Conservation (phyloP, 805 yeast species). For the Hanseniaspora guilliermondii region DNA sequence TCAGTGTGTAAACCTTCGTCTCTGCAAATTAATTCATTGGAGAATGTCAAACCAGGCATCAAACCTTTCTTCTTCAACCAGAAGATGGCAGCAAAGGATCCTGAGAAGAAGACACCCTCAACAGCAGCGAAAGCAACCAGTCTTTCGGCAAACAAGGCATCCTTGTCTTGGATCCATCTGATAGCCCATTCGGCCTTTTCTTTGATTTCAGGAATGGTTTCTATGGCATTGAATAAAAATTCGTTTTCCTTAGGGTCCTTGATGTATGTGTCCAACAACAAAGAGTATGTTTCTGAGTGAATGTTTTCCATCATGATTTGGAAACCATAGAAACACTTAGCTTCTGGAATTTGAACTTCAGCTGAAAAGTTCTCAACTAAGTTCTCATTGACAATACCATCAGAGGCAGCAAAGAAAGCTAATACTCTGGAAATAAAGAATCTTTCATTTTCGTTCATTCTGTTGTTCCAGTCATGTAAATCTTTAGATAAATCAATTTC, state of each 20-base stretch:
- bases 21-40: slow-evolving; percentile 93
- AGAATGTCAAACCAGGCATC: slow-evolving; percentile 97
- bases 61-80: slow-evolving; percentile 98
- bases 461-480: slow-evolving; percentile 80
- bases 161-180: slow-evolving; percentile 85
- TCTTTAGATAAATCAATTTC: slow-evolving; percentile 94
- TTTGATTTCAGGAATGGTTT: slow-evolving; percentile 88
- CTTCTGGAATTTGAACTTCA: slow-evolving; percentile 94
- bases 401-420: slow-evolving; percentile 97
- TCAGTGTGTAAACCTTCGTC: slow-evolving; percentile 99
- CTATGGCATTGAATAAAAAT: slow-evolving; percentile 86
- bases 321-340: slow-evolving; percentile 97
- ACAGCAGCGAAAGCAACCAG: slow-evolving; percentile 97
- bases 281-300: slow-evolving; percentile 92
- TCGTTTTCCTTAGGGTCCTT: slow-evolving; percentile 91
- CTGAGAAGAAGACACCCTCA: slow-evolving; percentile 96
- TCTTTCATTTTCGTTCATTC: slow-evolving; percentile 80
- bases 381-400: slow-evolving; percentile 96
- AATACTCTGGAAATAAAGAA: slow-evolving; percentile 83
- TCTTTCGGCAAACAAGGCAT: slow-evolving; percentile 87
- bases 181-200: slow-evolving; percentile 98
- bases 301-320: slow-evolving; percentile 99
- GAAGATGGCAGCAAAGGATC: slow-evolving; percentile 95
- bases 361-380: slow-evolving; percentile 94
- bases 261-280: slow-evolving; percentile 86